phyloP scores from a whole-genome alignment of 768 basidiomycete species.

The Serendipita sp. region DNA sequence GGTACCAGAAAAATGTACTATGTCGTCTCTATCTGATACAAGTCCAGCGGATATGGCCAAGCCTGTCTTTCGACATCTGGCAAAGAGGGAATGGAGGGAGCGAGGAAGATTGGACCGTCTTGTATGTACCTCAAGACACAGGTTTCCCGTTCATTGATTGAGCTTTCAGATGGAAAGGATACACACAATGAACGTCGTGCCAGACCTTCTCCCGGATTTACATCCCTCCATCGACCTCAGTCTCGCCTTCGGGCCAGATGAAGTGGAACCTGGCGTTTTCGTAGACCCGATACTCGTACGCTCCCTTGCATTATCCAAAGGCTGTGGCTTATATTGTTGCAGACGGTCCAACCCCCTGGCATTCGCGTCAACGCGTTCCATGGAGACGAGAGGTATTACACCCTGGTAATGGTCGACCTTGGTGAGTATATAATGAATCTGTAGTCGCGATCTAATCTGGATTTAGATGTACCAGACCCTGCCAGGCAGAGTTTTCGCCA shows the following conservation, averaged over 20 bases:
- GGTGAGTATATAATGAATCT: constrained; percentile 29
- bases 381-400: constrained; percentile 64
- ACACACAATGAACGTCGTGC: constrained; percentile 79
- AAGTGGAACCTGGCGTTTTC: constrained; percentile 58
- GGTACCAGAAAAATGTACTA: constrained; percentile 30
- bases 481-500: constrained; percentile 45
- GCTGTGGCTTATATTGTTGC: background rate
- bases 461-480: constrained; percentile 67
- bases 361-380: constrained; percentile 70
- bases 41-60: constrained; percentile 22
- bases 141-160: background rate
- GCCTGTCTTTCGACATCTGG: constrained; percentile 57
- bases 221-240: constrained; percentile 62
- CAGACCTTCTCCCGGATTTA: constrained; percentile 63
- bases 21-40: background rate
- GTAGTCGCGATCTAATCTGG: background rate
- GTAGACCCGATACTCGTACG: constrained; percentile 51
- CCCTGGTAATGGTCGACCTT: constrained; percentile 76
- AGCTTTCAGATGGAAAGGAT: constrained; percentile 71
- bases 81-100: constrained; percentile 73
- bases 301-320: background rate
- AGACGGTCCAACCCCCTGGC: constrained; percentile 52
- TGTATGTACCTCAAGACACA: constrained; percentile 29
- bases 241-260: constrained; percentile 32
- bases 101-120: constrained; percentile 72